phyloP scores from a whole-genome alignment of 2,329 filamentous ascomycete species.

The Diaporthe capsici region DNA sequence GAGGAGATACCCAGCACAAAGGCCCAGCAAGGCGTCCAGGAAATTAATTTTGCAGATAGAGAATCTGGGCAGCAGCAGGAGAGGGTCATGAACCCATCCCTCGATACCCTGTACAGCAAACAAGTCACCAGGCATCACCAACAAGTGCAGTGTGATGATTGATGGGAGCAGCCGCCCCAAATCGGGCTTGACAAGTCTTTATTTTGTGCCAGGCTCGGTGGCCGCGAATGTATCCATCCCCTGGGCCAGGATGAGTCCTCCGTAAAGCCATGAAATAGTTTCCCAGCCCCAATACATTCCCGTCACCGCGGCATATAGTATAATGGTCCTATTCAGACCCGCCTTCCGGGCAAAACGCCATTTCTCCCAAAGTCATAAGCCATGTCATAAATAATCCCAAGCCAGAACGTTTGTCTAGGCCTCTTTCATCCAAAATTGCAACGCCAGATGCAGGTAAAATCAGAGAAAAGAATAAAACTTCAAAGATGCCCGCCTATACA shows the following conservation, averaged over 20 bases:
- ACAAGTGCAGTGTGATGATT: not conserved
- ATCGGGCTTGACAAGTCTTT: conserved; percentile 3
- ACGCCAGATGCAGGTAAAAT: conserved; percentile 21
- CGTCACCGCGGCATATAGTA: not conserved
- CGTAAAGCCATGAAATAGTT: not conserved
- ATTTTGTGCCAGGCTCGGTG: not conserved
- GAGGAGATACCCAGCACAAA: conserved; percentile 25
- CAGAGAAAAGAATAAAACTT: not conserved
- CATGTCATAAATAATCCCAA: conserved; percentile 25
- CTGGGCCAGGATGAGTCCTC: conserved; percentile 4
- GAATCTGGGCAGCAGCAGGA: not conserved
- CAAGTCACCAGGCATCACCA: not conserved
- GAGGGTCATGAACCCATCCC: not conserved
- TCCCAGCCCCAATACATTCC: conserved; percentile 11
- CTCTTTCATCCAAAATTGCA: conserved; percentile 27
- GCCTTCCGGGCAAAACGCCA: conserved; percentile 6
- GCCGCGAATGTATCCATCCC: not conserved
- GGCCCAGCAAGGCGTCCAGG: conserved; percentile 32
- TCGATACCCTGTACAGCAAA: not conserved
- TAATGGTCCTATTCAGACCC: not conserved
- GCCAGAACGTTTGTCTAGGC: conserved; percentile 29
- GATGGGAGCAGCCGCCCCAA: not conserved
- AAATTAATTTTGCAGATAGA: not conserved
- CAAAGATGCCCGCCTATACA: not conserved
- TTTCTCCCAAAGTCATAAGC: conserved; percentile 14